Evolutionary conservation across 345 rosid species (phyloP).

Genomic region (Eucalyptus pauciflora): DNA sequence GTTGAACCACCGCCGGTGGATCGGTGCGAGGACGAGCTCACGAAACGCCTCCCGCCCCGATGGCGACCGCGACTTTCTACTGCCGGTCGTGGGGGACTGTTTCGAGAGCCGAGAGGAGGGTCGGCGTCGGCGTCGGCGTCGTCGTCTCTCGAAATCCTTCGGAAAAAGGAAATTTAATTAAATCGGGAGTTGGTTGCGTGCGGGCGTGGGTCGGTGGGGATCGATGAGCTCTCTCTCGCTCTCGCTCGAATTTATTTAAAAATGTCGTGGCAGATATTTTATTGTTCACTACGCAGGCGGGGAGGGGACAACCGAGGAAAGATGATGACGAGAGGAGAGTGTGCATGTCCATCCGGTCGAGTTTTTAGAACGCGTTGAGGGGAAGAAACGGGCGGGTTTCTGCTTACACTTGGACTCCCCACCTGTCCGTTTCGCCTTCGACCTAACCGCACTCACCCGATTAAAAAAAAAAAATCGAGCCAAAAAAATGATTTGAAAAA

Average conservation of each 20-base stretch:
- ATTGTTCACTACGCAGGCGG: background rate
- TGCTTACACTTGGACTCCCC: background rate
- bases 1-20: background rate
- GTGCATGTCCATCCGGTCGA: background rate
- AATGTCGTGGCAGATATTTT: background rate
- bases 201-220: background rate
- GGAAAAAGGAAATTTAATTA: too few relatives aligned
- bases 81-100: too few relatives aligned
- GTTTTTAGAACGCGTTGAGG: background rate
- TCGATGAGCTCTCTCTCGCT: too few relatives aligned
- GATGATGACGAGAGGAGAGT: background rate
- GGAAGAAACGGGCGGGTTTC: background rate
- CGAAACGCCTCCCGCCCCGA: background rate
- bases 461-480: too few relatives aligned
- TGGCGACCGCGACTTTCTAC: background rate
- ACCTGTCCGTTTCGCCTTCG: background rate
- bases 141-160: too few relatives aligned
- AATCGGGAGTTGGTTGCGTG: background rate
- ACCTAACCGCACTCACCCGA: background rate
- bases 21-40: background rate
- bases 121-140: too few relatives aligned
- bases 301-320: background rate
- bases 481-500: too few relatives aligned
- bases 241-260: background rate
- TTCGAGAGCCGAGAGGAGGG: too few relatives aligned